phyloP scores from a whole-genome alignment of 176 grass and related monocot genomes.

The Cocos nucifera region DNA sequence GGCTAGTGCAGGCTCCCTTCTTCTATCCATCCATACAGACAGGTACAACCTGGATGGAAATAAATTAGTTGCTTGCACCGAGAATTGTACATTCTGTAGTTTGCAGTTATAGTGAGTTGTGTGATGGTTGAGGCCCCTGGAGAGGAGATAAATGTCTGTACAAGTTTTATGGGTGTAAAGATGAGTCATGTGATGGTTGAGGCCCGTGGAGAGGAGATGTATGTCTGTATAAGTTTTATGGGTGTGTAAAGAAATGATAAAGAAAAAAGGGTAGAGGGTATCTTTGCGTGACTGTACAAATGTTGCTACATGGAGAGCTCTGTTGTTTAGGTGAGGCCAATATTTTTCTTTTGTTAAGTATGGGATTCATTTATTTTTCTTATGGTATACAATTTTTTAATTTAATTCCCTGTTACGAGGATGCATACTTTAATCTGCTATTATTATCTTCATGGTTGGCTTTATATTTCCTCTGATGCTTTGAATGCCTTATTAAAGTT shows the following conservation, averaged over 20 bases:
- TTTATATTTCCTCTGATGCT: too few relatives aligned
- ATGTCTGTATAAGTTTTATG: background rate
- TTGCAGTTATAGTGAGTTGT: background rate
- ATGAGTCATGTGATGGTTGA: background rate
- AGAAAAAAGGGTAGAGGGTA: background rate
- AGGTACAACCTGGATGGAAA: slow-evolving; percentile 1
- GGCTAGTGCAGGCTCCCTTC: background rate
- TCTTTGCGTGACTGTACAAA: slow-evolving; percentile 1
- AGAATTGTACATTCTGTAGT: slow-evolving; percentile 10
- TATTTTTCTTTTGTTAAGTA: too few relatives aligned
- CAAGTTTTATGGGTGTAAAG: slow-evolving; percentile 4
- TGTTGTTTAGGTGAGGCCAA: too few relatives aligned
- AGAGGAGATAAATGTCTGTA: slow-evolving; percentile 1
- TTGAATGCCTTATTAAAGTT: too few relatives aligned
- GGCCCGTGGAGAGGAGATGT: background rate
- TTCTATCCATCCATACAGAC: background rate
- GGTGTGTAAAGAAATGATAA: slow-evolving; percentile 8
- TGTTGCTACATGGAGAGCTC: slow-evolving; percentile 2
- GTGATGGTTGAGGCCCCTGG: background rate
- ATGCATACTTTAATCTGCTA: too few relatives aligned
- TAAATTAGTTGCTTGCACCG: slow-evolving; percentile 2
- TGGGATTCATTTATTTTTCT: too few relatives aligned
- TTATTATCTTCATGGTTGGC: too few relatives aligned
- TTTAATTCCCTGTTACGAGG: too few relatives aligned
- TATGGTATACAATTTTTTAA: too few relatives aligned